These are phyloP conservation scores for Fusarium nurragi DNA, from an alignment of 2,329 filamentous ascomycete genomes.

Conservation along the genomic window DNA sequence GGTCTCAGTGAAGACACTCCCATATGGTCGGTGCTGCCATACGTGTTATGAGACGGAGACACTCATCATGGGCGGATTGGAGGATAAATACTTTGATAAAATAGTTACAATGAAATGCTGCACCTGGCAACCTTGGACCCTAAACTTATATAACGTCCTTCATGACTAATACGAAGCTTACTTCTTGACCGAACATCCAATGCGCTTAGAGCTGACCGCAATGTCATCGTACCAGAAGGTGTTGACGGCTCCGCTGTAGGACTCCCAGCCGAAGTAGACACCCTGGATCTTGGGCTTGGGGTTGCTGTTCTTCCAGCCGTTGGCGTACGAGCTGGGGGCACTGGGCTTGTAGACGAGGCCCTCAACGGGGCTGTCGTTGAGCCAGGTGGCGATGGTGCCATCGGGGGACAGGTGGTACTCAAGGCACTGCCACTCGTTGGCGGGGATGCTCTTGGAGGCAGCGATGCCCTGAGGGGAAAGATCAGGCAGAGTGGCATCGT, in stretches of 20 bases:
- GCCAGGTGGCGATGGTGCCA: slow-evolving; percentile 69
- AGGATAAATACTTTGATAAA: slow-evolving; percentile 13
- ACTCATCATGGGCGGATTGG: not conserved
- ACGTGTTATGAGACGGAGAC: too few species aligned
- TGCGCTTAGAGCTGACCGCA: slow-evolving; percentile 48
- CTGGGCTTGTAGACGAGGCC: slow-evolving; percentile 56
- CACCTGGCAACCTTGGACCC: slow-evolving; percentile 16
- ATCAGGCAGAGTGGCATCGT: slow-evolving; percentile 70
- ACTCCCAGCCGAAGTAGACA: slow-evolving; percentile 72
- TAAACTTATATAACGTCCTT: slow-evolving; percentile 9
- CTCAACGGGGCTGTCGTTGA: slow-evolving; percentile 61
- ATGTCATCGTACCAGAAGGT: slow-evolving; percentile 73
- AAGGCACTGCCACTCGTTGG: slow-evolving; percentile 65
- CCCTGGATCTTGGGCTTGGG: slow-evolving; percentile 62
- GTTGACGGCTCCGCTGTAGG: slow-evolving; percentile 67
- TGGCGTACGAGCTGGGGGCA: slow-evolving; percentile 53
- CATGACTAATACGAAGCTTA: not conserved
- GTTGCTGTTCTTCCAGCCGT: slow-evolving; percentile 60
- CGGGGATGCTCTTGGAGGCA: slow-evolving; percentile 60
- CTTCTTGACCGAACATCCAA: slow-evolving; percentile 35
- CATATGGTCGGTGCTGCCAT: too few species aligned
- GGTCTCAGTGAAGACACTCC: not conserved
- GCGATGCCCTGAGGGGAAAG: slow-evolving; percentile 68
- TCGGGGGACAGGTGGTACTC: slow-evolving; percentile 69
- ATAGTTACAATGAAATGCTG: slow-evolving; percentile 25